Evolutionary conservation across 306 rosid genomes (phyloP), one percentile per base, ranked within the genome.

Genomic region (Fagus sylvatica): DNA sequence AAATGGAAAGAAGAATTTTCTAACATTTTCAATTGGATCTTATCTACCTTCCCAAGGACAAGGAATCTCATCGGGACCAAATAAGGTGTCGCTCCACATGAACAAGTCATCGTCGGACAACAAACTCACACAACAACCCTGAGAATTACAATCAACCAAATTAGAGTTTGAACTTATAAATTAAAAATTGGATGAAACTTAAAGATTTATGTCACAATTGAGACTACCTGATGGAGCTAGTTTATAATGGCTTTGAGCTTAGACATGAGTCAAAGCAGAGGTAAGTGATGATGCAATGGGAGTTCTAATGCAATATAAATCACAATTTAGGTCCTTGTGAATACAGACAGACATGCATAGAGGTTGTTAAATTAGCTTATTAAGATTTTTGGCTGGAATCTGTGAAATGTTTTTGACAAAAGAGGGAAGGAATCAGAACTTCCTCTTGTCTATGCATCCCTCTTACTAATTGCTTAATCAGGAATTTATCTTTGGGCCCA

Each of bases 111-210:
- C 78, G 43, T 82, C 82, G 11, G 79, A 77, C 76, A 32, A 5
- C 10, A 82, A 82, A 78, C 79, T 82, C 7, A 82, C 82, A 42
- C 82, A 72, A 77, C 79, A 82, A 72, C 76, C 82, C 85, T 77
- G 9, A 53, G 62, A 56, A 56, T 56, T 9, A 2, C 4, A 56
- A 56, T 17, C 0, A 56, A 15, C 62, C 62, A 56, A 4, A 6
- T 30, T 41, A 32, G 9, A 13, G 49, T 17, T 10, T 6, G 32
- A 46, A 74, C 2, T 7, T 5, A 55, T 51, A 74, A 53, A 28
- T 30, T 39, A 39, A 56, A 4, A 43, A 1, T 9, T 43, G 49
- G 49, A 8, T 43, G 12, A 43, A 43, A 43, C 49, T 43, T 43
- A 11, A 43, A 43, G 9, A 7, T 43, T 7, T 2, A 43, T 7